Conservation (phyloP, 148 eudicot genomes). For the Cornus suecica region DNA sequence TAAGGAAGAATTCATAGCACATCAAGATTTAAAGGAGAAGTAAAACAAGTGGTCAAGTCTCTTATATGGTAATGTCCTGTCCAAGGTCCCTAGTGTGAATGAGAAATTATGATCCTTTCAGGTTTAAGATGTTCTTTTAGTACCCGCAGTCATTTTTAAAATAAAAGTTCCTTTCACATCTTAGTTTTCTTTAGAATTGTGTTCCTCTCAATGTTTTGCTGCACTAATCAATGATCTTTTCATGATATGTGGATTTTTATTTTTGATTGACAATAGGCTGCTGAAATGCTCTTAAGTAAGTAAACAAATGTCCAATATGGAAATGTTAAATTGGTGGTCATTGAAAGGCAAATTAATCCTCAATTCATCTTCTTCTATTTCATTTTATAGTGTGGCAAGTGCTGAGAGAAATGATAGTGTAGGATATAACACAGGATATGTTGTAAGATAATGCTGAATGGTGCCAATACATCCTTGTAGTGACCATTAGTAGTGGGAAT, state of each 20-base stretch:
- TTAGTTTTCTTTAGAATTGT: background rate
- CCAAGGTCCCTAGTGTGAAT: background rate
- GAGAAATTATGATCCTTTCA: background rate
- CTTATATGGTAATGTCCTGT: background rate
- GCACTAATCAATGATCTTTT: background rate
- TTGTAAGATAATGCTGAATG: background rate
- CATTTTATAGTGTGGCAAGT: background rate
- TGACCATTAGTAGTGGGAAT: background rate
- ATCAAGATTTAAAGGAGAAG: constrained; percentile 1
- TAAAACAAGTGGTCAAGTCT: background rate
- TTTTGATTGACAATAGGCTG: background rate
- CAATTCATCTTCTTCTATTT: background rate
- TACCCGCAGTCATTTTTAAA: background rate
- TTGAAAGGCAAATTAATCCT: background rate
- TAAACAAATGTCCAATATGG: background rate
- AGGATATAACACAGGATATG: background rate
- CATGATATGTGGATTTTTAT: background rate
- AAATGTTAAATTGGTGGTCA: no score
- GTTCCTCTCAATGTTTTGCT: background rate
- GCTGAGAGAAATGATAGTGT: background rate
- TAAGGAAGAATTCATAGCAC: background rate
- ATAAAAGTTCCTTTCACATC: background rate
- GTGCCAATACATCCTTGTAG: background rate
- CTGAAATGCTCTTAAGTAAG: background rate
- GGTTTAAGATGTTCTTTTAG: background rate